phyloP scores from a whole-genome alignment of 1,284 basidiomycete species.

The Pascua sp. region DNA sequence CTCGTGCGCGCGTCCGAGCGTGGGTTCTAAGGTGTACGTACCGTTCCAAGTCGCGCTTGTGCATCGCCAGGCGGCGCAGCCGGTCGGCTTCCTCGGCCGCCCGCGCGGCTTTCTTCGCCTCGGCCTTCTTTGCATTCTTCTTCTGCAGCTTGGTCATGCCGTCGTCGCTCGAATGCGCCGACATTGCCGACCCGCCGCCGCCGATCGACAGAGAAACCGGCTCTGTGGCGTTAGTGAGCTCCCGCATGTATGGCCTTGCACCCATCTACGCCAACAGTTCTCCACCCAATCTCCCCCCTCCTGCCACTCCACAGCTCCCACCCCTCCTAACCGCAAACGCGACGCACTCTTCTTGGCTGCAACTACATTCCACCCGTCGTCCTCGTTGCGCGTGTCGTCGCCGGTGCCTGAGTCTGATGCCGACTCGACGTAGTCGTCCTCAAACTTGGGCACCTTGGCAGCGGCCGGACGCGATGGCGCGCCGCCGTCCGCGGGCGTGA shows the following conservation, averaged over 20 bases:
- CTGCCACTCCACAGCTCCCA: no score
- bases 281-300: no score
- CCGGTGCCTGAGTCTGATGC: constrained; percentile 14
- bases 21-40: constrained; percentile 16
- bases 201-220: constrained; percentile 31
- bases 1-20: no score
- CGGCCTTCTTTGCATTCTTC: constrained; percentile 46
- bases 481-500: constrained; percentile 12
- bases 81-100: constrained; percentile 42
- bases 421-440: constrained; percentile 28
- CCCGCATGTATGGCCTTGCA: no score
- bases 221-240: constrained; percentile 23
- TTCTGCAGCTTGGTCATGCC: constrained; percentile 31
- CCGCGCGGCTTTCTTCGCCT: constrained; percentile 40
- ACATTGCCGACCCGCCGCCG: background rate
- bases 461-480: background rate
- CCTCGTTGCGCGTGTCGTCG: constrained; percentile 9
- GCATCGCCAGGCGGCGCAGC: constrained; percentile 32
- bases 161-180: constrained; percentile 2
- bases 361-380: constrained; percentile 45
- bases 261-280: background rate
- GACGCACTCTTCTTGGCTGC: constrained; percentile 39
- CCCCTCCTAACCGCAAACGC: background rate
- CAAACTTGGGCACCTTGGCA: constrained; percentile 13
- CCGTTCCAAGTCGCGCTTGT: constrained; percentile 42